phyloP scores from a whole-genome alignment of 2,329 filamentous ascomycete genomes.

The Penicillium janthinellum region DNA sequence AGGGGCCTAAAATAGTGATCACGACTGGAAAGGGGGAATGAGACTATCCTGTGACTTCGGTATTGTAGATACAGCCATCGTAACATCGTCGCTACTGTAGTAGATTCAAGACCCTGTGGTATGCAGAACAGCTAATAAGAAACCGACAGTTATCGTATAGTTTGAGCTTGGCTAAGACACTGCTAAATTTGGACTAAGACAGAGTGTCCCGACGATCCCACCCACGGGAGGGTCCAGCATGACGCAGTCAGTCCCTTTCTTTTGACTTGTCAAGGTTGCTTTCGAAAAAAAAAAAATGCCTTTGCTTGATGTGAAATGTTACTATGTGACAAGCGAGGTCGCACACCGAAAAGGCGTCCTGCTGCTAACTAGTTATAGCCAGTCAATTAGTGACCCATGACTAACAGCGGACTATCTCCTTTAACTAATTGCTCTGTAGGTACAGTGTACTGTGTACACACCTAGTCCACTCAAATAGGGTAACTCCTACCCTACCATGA shows the following conservation, averaged over 20 bases:
- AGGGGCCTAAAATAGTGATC: not conserved
- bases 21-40: not conserved
- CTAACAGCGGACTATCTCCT: not conserved
- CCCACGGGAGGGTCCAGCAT: not conserved
- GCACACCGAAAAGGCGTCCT: not conserved
- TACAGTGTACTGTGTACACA: not conserved
- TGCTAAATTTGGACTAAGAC: slow-evolving; percentile 20
- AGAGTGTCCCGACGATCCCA: slow-evolving; percentile 14
- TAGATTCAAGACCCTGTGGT: not conserved
- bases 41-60: not conserved
- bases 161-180: slow-evolving; percentile 15
- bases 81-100: not conserved
- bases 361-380: not conserved
- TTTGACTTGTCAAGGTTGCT: not conserved
- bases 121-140: not conserved
- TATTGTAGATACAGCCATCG: not conserved
- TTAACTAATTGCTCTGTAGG: not conserved
- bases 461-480: not conserved
- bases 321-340: not conserved
- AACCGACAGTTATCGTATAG: not conserved
- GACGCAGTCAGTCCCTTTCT: not conserved
- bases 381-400: not conserved
- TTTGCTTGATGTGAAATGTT: not conserved
- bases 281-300: not conserved
- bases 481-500: not conserved